Evolutionary conservation across 495 filamentous ascomycete species (phyloP).

Genomic region (Xanthoparmelia taractica): DNA sequence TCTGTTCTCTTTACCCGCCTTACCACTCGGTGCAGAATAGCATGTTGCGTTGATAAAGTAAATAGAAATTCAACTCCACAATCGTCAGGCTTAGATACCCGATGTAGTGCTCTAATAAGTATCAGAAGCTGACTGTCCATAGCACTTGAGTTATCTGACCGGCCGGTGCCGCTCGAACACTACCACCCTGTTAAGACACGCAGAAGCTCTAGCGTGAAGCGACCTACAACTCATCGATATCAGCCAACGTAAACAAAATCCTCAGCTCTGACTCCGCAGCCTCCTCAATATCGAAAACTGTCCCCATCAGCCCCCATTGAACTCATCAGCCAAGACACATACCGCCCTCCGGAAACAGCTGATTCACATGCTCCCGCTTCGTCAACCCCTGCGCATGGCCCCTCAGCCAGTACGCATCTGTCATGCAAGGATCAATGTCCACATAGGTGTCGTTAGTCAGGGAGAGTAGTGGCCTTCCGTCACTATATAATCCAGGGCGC

Average conservation of each 20-base stretch:
- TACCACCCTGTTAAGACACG: slow-evolving; percentile 12
- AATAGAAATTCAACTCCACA: slow-evolving; percentile 44
- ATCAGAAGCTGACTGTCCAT: background rate
- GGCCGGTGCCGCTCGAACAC: slow-evolving; percentile 32
- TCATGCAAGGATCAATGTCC: slow-evolving; percentile 51
- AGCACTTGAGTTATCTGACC: slow-evolving; percentile 28
- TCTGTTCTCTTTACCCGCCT: slow-evolving; percentile 2
- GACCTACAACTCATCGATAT: slow-evolving; percentile 50
- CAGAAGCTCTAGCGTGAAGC: background rate
- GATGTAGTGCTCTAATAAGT: slow-evolving; percentile 37
- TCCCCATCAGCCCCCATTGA: slow-evolving; percentile 2
- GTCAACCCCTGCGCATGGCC: slow-evolving; percentile 41
- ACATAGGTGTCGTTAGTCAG: slow-evolving; percentile 43
- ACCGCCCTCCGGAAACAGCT: slow-evolving; percentile 43
- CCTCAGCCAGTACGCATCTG: slow-evolving; percentile 52
- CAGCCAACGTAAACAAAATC: slow-evolving; percentile 49
- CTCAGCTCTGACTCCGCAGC: slow-evolving; percentile 38
- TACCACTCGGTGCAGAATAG: slow-evolving; percentile 54
- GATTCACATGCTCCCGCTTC: slow-evolving; percentile 47
- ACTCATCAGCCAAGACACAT: background rate
- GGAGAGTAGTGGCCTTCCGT: slow-evolving; percentile 33
- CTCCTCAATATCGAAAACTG: slow-evolving; percentile 45
- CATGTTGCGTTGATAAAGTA: slow-evolving; percentile 38
- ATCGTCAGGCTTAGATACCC: slow-evolving; percentile 54
- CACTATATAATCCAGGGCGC: slow-evolving; percentile 39